Base-by-base conservation (phyloP, 768 basidiomycete genomes). In the Guyanaporus albipodus region DNA sequence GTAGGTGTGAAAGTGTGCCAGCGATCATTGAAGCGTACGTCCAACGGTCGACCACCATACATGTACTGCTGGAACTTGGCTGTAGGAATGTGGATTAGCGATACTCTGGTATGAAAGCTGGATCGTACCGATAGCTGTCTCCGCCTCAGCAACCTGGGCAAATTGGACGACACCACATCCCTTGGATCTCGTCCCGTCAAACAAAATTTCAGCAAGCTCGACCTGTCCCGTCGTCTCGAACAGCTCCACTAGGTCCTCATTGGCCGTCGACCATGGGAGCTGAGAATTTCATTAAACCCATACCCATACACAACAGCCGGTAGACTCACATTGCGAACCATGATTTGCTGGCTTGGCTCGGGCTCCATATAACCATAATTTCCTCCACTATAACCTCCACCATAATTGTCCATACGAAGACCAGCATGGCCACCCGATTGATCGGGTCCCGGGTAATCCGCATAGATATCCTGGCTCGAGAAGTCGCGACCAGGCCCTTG, bases 191-290 rank as follows among this genome's bases (percentile, higher is more conserved):
- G 87, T 83, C 14, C 90, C 88, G 58, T 97, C 94, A 58, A 87
- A 93, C 38, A 99, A 68, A 54, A 97, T 95, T 69, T 99, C 95
- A 3, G 95, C 95, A 27, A 91, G 73, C 60, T 93, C 88, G 28
- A 99, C 95, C 55, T 87, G 86, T 9, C 94, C 95, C 0, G 94
- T 96, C 27, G 95, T 99, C 73, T 97, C 94, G 59, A 99, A 99
- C 17, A 99, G 70, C 69, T 99, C 95, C 18, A 99, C 94, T 35
- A 99, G 72, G 64, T 99, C 95, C 64, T 99, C 95, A 64, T 99
- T 97, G 7, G 95, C 93, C 36, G 95, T 99, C 9, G 95, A 97
- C 94, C 94, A 99, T 1, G 95, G 95, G 15, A 99, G 70, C 95
- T 98, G 53, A 18, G 46, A 38, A 48, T 37, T 29, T 38, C 9